Percentiles rank a stretch among this genome's conserved stretches.
Evolutionary conservation across 75 land plant species (phyloP).

Genomic region (Pinus albicaulis): DNA sequence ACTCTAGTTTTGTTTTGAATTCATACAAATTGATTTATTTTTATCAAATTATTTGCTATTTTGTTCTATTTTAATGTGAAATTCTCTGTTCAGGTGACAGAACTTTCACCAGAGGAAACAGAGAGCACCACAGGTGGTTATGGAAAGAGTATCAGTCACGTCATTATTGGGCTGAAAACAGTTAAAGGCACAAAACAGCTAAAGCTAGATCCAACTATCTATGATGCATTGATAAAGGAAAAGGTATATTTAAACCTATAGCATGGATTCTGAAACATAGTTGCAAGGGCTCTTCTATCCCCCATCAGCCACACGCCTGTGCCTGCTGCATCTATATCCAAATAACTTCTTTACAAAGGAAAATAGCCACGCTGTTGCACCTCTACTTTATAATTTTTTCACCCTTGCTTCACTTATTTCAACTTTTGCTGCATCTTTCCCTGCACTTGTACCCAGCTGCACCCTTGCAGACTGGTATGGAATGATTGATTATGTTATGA

Average conservation of each 20-base stretch:
- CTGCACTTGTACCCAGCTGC: background rate
- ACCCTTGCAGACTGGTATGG: background rate
- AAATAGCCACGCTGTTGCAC: too few species aligned
- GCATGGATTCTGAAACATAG: background rate
- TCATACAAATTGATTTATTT: background rate
- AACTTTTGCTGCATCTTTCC: too few species aligned
- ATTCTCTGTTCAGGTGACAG: conserved; percentile 70
- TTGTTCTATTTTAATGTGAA: background rate
- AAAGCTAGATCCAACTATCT: conserved; percentile 95
- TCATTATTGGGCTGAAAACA: conserved; percentile 92
- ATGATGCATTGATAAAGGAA: conserved; percentile 97
- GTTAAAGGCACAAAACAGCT: conserved; percentile 97
- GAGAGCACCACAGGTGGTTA: conserved; percentile 96
- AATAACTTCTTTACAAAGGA: too few species aligned
- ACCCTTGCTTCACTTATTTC: too few species aligned
- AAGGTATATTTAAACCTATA: conserved; percentile 44
- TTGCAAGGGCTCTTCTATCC: too few species aligned
- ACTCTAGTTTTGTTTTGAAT: too few species aligned
- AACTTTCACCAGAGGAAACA: conserved; percentile 95
- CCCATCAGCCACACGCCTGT: too few species aligned
- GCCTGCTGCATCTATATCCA: too few species aligned
- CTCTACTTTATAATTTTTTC: too few species aligned
- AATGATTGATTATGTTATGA: background rate
- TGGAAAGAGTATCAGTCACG: conserved; percentile 96
- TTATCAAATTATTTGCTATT: background rate